A percentile compares a stretch with the other conserved stretches of the same genome.
Conservation (phyloP, 148 eudicot genomes). For the Persicaria maculosa region DNA sequence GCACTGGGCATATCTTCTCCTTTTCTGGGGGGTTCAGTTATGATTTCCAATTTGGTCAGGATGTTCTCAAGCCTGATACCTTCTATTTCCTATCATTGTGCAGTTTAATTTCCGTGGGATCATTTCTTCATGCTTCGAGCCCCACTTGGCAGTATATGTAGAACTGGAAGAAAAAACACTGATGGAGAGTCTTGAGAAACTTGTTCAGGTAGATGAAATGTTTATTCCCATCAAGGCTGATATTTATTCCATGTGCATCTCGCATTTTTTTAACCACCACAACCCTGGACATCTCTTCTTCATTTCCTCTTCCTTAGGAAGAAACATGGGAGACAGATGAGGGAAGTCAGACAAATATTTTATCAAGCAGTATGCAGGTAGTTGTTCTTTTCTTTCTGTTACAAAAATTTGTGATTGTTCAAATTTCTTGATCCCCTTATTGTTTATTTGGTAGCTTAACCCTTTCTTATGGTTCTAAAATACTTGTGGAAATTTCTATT, state of each 20-base stretch:
- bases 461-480: neutral
- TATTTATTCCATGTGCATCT: conserved; percentile 3
- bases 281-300: conserved; percentile 6
- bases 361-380: conserved; percentile 99
- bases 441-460: neutral
- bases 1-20: neutral
- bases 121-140: conserved; percentile 95
- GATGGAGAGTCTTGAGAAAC: conserved; percentile 93
- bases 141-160: conserved; percentile 79
- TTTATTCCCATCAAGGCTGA: neutral
- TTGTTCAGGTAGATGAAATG: conserved; percentile 64
- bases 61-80: neutral
- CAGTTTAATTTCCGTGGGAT: conserved; percentile 98
- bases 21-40: neutral
- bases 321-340: conserved; percentile 99
- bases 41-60: neutral
- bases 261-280: neutral
- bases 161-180: conserved; percentile 96
- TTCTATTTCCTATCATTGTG: conserved; percentile 13
- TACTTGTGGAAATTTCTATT: neutral
- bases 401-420: neutral
- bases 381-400: neutral
- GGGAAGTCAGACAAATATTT: conserved; percentile 91
- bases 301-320: conserved; percentile 40
- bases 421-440: neutral